These are phyloP conservation scores for Panicum hallii DNA, from an alignment of 202 grass and related monocot genomes.

Conservation along the genomic window DNA sequence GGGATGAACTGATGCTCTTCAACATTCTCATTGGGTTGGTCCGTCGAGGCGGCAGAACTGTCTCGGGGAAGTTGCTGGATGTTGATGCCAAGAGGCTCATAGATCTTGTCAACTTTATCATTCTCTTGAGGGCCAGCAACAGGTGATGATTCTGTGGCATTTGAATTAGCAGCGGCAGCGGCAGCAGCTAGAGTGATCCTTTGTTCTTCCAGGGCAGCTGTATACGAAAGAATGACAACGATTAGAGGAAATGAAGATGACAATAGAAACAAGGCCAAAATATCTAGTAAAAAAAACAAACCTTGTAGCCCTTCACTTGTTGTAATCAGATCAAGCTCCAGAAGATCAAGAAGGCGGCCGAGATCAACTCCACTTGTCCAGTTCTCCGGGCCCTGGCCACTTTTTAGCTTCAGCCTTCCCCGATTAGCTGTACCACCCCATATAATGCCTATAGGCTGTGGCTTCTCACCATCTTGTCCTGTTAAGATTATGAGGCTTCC, in stretches of 20 bases:
- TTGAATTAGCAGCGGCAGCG: slow-evolving; percentile 55
- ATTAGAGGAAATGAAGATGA: slow-evolving; percentile 35
- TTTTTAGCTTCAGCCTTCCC: slow-evolving; percentile 85
- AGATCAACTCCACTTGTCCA: slow-evolving; percentile 92
- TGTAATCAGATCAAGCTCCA: slow-evolving; percentile 92
- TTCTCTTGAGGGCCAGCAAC: slow-evolving; percentile 46
- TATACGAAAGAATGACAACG: slow-evolving; percentile 12
- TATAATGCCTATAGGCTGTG: slow-evolving; percentile 86
- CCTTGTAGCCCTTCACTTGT: slow-evolving; percentile 70
- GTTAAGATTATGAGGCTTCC: slow-evolving; percentile 83
- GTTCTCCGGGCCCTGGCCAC: slow-evolving; percentile 79
- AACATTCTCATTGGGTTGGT: slow-evolving; percentile 52
- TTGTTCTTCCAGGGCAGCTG: slow-evolving; percentile 74
- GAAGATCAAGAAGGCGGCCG: slow-evolving; percentile 78
- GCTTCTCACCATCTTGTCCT: slow-evolving; percentile 64
- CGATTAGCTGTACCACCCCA: slow-evolving; percentile 88
- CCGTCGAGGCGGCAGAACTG: slow-evolving; percentile 18
- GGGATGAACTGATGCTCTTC: slow-evolving; percentile 82
- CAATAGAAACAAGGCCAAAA: not conserved
- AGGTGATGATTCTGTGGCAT: slow-evolving; percentile 62
- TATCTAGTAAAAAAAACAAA: slow-evolving; percentile 37
- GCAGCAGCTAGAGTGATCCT: slow-evolving; percentile 55
- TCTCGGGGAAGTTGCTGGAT: slow-evolving; percentile 42
- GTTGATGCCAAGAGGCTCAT: slow-evolving; percentile 51
- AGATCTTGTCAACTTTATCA: slow-evolving; percentile 58